Evolutionary conservation across 2,329 filamentous ascomycete species (phyloP).

Genomic region (Colletotrichum sidae): DNA sequence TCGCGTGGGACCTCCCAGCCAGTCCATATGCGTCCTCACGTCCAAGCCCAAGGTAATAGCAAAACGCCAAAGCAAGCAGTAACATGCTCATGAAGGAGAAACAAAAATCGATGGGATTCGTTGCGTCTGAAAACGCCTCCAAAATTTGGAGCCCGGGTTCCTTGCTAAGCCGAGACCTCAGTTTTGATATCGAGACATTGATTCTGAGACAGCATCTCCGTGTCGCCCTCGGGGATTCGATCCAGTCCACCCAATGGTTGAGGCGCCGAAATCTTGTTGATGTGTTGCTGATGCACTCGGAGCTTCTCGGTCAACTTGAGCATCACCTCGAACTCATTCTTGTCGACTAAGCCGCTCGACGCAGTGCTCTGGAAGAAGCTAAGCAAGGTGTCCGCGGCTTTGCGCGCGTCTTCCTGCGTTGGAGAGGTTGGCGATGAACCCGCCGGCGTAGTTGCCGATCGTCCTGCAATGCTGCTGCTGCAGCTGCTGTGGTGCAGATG

Average conservation of each 20-base stretch:
- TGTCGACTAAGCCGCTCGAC: constrained; percentile 74
- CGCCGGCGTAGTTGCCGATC: constrained; percentile 53
- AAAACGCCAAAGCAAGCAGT: constrained; percentile 17
- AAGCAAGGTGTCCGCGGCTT: constrained; percentile 84
- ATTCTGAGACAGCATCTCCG: constrained; percentile 54
- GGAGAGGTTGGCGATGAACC: constrained; percentile 73
- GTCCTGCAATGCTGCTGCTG: constrained; percentile 56
- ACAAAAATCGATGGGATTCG: not conserved
- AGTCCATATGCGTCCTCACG: not conserved
- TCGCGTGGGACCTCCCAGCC: constrained; percentile 4
- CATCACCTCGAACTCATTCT: constrained; percentile 81
- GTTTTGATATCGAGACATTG: constrained; percentile 44
- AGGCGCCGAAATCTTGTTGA: constrained; percentile 43
- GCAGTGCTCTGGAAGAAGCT: constrained; percentile 82
- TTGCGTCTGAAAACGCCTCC: constrained; percentile 2
- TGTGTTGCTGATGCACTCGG: constrained; percentile 70
- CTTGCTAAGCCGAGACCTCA: constrained; percentile 39
- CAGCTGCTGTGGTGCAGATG: constrained; percentile 64
- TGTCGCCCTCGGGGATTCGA: constrained; percentile 68
- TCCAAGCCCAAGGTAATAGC: constrained; percentile 20
- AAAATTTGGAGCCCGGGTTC: not conserved
- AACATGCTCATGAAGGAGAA: not conserved
- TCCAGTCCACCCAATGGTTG: constrained; percentile 61
- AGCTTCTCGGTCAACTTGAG: constrained; percentile 89
- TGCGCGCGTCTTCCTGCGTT: constrained; percentile 86